Percentiles rank a stretch among this genome's conserved stretches.
phyloP scores from a whole-genome alignment of 2,329 filamentous ascomycete species.

The Pseudogymnoascus sp. region DNA sequence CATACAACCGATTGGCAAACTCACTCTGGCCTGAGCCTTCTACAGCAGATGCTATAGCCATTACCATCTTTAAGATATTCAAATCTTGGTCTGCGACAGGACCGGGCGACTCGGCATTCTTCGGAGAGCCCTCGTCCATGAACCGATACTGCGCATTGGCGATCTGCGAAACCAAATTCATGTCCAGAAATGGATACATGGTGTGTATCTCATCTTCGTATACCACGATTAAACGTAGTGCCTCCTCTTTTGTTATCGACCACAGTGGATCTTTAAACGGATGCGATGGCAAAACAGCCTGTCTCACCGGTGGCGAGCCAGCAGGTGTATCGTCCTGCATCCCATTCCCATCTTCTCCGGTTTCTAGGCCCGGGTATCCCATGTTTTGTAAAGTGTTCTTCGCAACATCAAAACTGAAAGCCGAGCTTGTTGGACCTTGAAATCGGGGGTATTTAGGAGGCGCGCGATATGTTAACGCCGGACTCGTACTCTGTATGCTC shows the following conservation, averaged over 20 bases:
- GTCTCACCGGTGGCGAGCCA: constrained; percentile 14
- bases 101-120: constrained; percentile 37
- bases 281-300: constrained; percentile 23
- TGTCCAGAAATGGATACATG: constrained; percentile 82
- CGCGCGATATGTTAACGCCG: background rate
- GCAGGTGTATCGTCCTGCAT: constrained; percentile 44
- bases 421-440: constrained; percentile 75
- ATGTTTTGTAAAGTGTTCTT: constrained; percentile 82
- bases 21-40: constrained; percentile 74
- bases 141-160: constrained; percentile 62
- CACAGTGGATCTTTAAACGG: constrained; percentile 65
- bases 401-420: constrained; percentile 78
- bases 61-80: constrained; percentile 70
- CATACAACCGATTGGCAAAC: constrained; percentile 63
- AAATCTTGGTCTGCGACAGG: constrained; percentile 53
- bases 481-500: constrained; percentile 1
- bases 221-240: constrained; percentile 65
- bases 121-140: constrained; percentile 42
- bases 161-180: constrained; percentile 62
- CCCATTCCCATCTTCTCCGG: constrained; percentile 51
- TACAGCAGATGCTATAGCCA: constrained; percentile 68
- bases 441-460: constrained; percentile 47
- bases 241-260: constrained; percentile 68
- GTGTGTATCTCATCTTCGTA: constrained; percentile 87
- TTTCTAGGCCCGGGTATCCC: constrained; percentile 64